Conservation (phyloP, 1,139 yeast genomes). For the Hansenula sp. region DNA sequence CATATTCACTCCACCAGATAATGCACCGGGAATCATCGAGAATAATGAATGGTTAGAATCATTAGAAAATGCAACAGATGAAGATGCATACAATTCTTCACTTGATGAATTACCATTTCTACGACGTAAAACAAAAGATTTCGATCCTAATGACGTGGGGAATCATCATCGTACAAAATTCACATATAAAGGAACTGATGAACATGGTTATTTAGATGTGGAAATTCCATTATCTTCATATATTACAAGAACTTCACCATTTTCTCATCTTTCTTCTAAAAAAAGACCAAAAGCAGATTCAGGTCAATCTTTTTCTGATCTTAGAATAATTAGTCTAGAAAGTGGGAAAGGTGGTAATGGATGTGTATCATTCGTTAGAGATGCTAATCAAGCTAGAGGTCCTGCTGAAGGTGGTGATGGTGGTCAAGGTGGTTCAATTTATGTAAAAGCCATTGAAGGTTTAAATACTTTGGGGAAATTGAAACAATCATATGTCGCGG, state of each 20-base stretch:
- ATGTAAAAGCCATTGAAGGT: conserved; percentile 73
- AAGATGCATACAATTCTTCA: neutral
- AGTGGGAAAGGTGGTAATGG: conserved; percentile 94
- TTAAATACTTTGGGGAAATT: conserved; percentile 67
- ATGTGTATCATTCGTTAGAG: conserved; percentile 77
- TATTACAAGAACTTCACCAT: conserved; percentile 35
- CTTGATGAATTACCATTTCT: conserved; percentile 1
- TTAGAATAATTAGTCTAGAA: conserved; percentile 59
- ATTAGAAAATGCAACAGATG: conserved; percentile 10
- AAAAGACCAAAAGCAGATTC: conserved; percentile 33
- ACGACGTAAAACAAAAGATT: conserved; percentile 3
- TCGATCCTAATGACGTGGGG: conserved; percentile 1
- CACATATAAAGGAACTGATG: conserved; percentile 2
- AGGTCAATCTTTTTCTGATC: conserved; percentile 43
- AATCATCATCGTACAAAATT: conserved; percentile 5
- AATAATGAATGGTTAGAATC: conserved; percentile 41
- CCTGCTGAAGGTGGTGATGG: conserved; percentile 99
- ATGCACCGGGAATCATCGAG: conserved; percentile 42
- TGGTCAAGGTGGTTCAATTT: conserved; percentile 86
- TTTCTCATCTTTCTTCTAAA: conserved; percentile 28
- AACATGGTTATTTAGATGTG: conserved; percentile 21
- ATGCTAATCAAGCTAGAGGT: conserved; percentile 78
- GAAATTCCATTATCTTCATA: conserved; percentile 33
- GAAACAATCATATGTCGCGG: conserved; percentile 64
- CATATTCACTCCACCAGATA: conserved; percentile 30